These are phyloP conservation scores for Aureobasidium sp. DNA, from an alignment of 2,329 filamentous ascomycete species.

Conservation along the genomic window DNA sequence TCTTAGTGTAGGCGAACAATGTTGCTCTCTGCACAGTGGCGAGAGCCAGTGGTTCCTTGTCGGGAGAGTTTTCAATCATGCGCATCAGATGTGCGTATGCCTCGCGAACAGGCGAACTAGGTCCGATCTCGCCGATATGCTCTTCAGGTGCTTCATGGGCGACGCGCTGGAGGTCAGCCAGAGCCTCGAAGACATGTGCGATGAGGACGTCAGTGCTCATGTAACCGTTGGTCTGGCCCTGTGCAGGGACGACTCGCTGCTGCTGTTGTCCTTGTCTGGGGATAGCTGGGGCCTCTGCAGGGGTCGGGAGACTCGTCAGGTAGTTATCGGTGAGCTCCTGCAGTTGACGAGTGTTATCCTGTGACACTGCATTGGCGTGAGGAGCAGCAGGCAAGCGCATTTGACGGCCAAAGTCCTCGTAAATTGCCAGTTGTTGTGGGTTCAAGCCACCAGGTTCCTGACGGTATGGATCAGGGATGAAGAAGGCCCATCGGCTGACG, in stretches of 20 bases:
- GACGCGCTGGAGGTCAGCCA: slow-evolving; percentile 49
- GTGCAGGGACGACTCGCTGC: slow-evolving; percentile 33
- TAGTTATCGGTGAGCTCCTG: slow-evolving; percentile 56
- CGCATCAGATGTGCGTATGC: slow-evolving; percentile 50
- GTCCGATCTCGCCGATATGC: slow-evolving; percentile 48
- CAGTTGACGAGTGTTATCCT: slow-evolving; percentile 52
- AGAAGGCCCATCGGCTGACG: slow-evolving; percentile 82
- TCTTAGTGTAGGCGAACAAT: slow-evolving; percentile 45
- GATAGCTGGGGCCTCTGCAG: slow-evolving; percentile 53
- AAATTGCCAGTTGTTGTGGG: slow-evolving; percentile 86
- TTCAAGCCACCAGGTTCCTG: slow-evolving; percentile 77
- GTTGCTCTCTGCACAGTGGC: slow-evolving; percentile 42
- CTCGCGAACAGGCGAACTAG: slow-evolving; percentile 47
- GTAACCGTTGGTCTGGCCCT: slow-evolving; percentile 51
- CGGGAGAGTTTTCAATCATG: slow-evolving; percentile 44
- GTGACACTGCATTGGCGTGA: slow-evolving; percentile 48
- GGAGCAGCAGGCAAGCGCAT: slow-evolving; percentile 49
- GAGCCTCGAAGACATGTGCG: slow-evolving; percentile 46
- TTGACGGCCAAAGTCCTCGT: slow-evolving; percentile 90
- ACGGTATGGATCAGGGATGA: slow-evolving; percentile 89
- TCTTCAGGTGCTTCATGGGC: slow-evolving; percentile 50
- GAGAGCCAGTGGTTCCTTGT: slow-evolving; percentile 49
- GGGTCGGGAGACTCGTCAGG: slow-evolving; percentile 54
- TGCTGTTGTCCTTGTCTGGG: slow-evolving; percentile 49
- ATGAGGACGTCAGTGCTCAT: slow-evolving; percentile 45